Percentiles rank a stretch among this genome's conserved stretches.
Conservation (phyloP, 441 rosid species). For the Syzygium syzygioides region DNA sequence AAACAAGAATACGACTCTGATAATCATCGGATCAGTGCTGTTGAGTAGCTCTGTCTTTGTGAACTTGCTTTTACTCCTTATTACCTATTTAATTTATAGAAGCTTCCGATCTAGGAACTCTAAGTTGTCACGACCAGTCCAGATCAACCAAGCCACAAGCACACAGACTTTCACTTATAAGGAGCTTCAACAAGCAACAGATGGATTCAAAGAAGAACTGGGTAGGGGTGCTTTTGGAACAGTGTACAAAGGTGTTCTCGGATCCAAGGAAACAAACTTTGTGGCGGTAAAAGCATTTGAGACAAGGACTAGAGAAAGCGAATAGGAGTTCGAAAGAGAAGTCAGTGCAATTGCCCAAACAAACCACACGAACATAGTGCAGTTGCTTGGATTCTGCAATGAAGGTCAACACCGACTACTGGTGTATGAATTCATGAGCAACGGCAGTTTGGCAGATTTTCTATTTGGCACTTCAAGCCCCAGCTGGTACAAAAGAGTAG, state of each 20-base stretch:
- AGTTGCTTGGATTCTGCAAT: constrained; percentile 24
- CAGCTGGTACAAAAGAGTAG: constrained; percentile 11
- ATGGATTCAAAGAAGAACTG: constrained; percentile 20
- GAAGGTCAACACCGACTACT: constrained; percentile 24
- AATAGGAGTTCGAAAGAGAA: constrained; percentile 18
- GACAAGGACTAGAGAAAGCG: too few relatives aligned
- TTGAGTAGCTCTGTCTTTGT: too few relatives aligned
- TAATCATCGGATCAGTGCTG: too few relatives aligned
- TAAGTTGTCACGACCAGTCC: background rate
- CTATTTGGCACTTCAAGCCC: constrained; percentile 2
- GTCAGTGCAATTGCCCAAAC: constrained; percentile 26
- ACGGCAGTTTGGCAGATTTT: constrained; percentile 13
- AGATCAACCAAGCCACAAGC: too few relatives aligned
- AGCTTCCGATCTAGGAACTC: too few relatives aligned
- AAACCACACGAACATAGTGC: constrained; percentile 28
- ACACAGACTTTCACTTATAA: background rate
- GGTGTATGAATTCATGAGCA: constrained; percentile 27
- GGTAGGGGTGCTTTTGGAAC: constrained; percentile 27
- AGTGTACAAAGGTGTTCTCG: constrained; percentile 5
- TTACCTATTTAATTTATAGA: too few relatives aligned
- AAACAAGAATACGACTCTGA: too few relatives aligned
- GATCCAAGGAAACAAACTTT: too few relatives aligned
- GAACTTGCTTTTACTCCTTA: too few relatives aligned
- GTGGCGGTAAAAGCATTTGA: too few relatives aligned
- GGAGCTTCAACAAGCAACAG: constrained; percentile 18